Evolutionary conservation across 169 alveolate species (phyloP).

Genomic region (Fabrea salina): DNA sequence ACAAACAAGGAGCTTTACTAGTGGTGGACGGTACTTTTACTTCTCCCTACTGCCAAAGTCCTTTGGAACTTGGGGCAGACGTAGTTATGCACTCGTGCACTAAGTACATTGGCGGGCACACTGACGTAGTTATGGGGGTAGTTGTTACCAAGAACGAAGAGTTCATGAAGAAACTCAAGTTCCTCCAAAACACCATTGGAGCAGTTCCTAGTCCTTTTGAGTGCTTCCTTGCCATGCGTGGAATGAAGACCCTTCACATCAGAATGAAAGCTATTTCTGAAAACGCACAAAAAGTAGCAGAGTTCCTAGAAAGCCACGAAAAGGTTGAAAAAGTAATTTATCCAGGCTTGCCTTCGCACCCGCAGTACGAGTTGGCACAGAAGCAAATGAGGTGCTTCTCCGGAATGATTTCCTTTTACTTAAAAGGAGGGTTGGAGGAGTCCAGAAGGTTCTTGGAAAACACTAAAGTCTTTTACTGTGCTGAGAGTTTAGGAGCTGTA

Average conservation of each 20-base stretch:
- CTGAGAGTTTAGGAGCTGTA: conserved; percentile 83
- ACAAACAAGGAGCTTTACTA: conserved; percentile 43
- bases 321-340: conserved; percentile 73
- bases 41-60: conserved; percentile 73
- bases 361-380: conserved; percentile 67
- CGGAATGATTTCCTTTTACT: conserved; percentile 72
- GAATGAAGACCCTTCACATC: conserved; percentile 79
- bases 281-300: conserved; percentile 75
- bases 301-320: conserved; percentile 67
- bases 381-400: conserved; percentile 72
- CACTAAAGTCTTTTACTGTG: conserved; percentile 64
- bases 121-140: conserved; percentile 87
- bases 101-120: conserved; percentile 89
- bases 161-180: conserved; percentile 46
- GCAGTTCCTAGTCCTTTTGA: conserved; percentile 75
- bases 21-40: conserved; percentile 87
- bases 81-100: conserved; percentile 75
- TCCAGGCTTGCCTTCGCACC: conserved; percentile 77
- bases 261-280: conserved; percentile 73
- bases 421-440: conserved; percentile 68
- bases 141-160: conserved; percentile 63
- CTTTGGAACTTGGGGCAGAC: conserved; percentile 84
- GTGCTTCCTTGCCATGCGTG: conserved; percentile 81
- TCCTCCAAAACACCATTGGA: conserved; percentile 53
- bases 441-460: conserved; percentile 59